These are phyloP conservation scores for Cystoisospora suis DNA, from an alignment of 169 alveolate genomes.

Conservation along the genomic window DNA sequence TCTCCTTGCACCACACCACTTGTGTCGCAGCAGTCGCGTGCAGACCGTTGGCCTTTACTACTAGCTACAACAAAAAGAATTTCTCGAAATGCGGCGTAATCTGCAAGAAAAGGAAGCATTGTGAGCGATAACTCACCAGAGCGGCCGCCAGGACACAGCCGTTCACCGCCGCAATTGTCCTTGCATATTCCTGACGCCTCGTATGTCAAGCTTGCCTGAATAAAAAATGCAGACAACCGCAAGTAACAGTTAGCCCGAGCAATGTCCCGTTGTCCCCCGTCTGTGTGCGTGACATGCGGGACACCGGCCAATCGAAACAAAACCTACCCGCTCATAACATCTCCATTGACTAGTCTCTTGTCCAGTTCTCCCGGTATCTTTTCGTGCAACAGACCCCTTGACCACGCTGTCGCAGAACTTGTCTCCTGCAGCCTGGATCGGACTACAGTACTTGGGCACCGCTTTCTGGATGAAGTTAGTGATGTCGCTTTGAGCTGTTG, in stretches of 20 bases:
- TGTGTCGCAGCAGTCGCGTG: too few species aligned
- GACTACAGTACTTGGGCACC: background rate
- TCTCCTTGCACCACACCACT: too few species aligned
- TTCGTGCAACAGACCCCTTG: background rate
- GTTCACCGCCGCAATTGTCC: slow-evolving; percentile 17
- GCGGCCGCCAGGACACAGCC: background rate
- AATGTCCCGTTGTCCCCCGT: too few species aligned
- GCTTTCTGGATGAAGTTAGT: background rate
- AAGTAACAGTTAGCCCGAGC: too few species aligned
- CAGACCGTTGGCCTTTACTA: too few species aligned
- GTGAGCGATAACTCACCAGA: too few species aligned
- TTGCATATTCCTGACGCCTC: background rate
- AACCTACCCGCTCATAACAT: background rate
- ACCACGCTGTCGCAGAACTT: background rate
- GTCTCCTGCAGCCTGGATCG: background rate
- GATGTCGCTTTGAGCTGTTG: background rate
- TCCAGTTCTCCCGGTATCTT: background rate
- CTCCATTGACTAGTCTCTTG: background rate
- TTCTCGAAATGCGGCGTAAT: too few species aligned
- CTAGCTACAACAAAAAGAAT: too few species aligned
- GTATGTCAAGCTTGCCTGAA: background rate
- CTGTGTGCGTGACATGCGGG: too few species aligned
- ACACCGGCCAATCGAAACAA: too few species aligned
- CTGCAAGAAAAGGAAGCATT: too few species aligned
- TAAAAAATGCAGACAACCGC: too few species aligned